Percentiles rank a stretch among this genome's conserved stretches.
phyloP scores from a whole-genome alignment of 257 asterid species.

The Solanum arcanum region DNA sequence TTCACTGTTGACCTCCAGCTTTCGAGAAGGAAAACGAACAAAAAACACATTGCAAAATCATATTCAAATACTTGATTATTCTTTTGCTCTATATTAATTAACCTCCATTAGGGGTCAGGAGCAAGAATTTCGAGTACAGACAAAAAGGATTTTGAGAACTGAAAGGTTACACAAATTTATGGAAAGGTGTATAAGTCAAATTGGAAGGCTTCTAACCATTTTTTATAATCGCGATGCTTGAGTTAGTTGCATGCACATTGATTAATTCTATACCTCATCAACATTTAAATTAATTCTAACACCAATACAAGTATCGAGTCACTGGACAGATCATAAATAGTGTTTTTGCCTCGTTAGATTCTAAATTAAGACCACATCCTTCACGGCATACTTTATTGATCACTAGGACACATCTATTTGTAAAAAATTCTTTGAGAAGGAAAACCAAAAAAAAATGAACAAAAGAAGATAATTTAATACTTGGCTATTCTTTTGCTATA shows the following conservation, averaged over 20 bases:
- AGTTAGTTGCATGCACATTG: neutral
- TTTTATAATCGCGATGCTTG: neutral
- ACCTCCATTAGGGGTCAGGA: neutral
- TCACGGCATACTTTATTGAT: neutral
- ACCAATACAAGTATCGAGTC: too few species aligned
- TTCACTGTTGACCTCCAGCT: neutral
- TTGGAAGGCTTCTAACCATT: neutral
- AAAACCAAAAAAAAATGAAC: neutral
- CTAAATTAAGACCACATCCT: rapidly evolving
- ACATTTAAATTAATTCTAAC: too few species aligned
- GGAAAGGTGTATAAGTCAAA: neutral
- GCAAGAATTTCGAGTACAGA: neutral
- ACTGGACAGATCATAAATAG: neutral
- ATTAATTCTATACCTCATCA: neutral
- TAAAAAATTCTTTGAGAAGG: too few species aligned
- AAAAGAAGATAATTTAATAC: neutral
- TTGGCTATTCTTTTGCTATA: neutral
- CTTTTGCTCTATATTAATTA: neutral
- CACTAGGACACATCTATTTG: neutral
- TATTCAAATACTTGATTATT: neutral
- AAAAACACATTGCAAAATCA: neutral
- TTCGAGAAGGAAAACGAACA: neutral
- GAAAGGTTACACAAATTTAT: neutral
- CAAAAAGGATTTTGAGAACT: neutral
- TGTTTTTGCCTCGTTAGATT: neutral